phyloP scores from a whole-genome alignment of 2,329 filamentous ascomycete species.

The Botrytis porri region DNA sequence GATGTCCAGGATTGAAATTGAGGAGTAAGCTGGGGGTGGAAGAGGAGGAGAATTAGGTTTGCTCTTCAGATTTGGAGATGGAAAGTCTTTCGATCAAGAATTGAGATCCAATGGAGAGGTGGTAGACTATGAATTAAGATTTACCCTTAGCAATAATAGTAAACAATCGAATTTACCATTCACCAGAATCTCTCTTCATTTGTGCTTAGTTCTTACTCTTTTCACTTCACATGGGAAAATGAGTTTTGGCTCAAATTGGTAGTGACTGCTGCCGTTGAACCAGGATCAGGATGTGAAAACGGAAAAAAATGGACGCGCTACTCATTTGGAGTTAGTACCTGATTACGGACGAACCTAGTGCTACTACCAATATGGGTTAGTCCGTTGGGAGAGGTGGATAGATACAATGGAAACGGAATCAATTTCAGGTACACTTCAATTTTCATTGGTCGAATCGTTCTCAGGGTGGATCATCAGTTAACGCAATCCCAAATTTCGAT shows the following conservation, averaged over 20 bases:
- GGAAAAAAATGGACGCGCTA: background rate
- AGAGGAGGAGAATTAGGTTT: background rate
- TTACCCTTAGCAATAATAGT: conserved; percentile 5
- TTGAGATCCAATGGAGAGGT: background rate
- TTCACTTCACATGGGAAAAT: background rate
- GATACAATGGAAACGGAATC: background rate
- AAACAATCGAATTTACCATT: conserved; percentile 1
- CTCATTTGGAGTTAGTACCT: background rate
- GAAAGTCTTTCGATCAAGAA: background rate
- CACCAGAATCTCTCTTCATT: background rate
- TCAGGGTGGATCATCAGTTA: background rate
- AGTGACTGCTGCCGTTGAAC: background rate
- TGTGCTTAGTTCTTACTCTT: conserved; percentile 2
- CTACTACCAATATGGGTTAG: background rate
- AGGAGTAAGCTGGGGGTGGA: conserved; percentile 8
- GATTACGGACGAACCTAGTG: background rate
- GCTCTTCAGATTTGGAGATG: background rate
- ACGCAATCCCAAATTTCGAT: background rate
- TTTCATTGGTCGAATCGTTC: background rate
- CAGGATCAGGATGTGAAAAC: background rate
- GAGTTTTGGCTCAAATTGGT: background rate
- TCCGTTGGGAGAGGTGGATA: background rate
- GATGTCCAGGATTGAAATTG: conserved; percentile 3
- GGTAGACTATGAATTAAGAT: background rate
- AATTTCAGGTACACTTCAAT: background rate